Evolutionary conservation across 2,329 filamentous ascomycete species (phyloP).

Genomic region (Daldinia eschscholtzii): DNA sequence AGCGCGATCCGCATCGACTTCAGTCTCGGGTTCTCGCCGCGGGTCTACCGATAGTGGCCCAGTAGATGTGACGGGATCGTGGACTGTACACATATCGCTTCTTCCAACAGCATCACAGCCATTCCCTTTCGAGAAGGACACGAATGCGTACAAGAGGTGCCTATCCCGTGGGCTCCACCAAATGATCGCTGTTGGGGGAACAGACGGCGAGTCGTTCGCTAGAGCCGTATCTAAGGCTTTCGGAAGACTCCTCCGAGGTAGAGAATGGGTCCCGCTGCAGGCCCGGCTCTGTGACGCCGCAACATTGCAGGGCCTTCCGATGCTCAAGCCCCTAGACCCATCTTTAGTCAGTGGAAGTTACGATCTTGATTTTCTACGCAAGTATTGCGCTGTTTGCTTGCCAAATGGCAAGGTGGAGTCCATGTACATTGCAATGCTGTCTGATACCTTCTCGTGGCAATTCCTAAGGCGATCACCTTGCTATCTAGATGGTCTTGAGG

Average conservation of each 20-base stretch:
- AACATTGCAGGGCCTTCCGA: conserved; percentile 67
- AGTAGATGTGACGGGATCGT: conserved; percentile 53
- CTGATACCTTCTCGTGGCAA: conserved; percentile 68
- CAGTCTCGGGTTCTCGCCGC: conserved; percentile 45
- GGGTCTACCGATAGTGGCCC: conserved; percentile 43
- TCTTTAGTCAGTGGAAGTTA: conserved; percentile 59
- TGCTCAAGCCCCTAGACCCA: conserved; percentile 67
- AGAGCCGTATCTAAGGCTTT: conserved; percentile 65
- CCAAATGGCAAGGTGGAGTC: conserved; percentile 68
- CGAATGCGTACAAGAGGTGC: conserved; percentile 71
- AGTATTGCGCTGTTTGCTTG: conserved; percentile 69
- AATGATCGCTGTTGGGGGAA: conserved; percentile 66
- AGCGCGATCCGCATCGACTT: conserved; percentile 21
- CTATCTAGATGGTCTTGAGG: conserved; percentile 66
- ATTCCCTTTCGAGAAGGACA: conserved; percentile 73
- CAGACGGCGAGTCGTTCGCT: conserved; percentile 63
- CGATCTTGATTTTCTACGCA: conserved; percentile 64
- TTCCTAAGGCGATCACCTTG: conserved; percentile 62
- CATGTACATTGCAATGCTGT: conserved; percentile 69
- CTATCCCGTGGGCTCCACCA: conserved; percentile 71
- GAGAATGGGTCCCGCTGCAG: conserved; percentile 70
- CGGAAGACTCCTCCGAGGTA: conserved; percentile 61
- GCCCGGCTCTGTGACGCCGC: conserved; percentile 69
- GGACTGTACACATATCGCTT: conserved; percentile 72
- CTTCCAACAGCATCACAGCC: conserved; percentile 66